phyloP scores from a whole-genome alignment of 2,329 filamentous ascomycete genomes.

The Leptographium lundbergii region DNA sequence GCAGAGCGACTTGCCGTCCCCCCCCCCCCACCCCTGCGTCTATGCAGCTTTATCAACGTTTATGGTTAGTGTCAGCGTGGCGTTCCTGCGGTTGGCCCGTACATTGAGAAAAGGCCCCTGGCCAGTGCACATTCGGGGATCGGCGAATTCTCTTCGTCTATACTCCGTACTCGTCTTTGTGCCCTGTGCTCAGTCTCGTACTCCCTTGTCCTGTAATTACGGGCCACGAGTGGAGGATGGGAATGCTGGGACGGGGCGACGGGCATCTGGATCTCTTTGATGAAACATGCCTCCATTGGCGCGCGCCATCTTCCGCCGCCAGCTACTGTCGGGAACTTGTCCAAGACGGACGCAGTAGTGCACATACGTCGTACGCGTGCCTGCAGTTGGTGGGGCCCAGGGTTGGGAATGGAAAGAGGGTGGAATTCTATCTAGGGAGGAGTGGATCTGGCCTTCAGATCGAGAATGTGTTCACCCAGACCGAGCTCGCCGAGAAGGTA shows the following conservation, averaged over 20 bases:
- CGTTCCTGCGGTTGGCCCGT: not conserved
- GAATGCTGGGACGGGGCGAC: not conserved
- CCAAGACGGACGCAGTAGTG: not conserved
- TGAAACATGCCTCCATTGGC: not conserved
- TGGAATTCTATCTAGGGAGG: not conserved
- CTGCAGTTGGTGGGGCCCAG: not conserved
- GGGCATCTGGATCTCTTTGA: not conserved
- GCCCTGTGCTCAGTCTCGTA: too few relatives aligned
- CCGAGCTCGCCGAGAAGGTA: not conserved
- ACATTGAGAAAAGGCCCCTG: not conserved
- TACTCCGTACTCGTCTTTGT: not conserved
- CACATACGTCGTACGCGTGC: not conserved
- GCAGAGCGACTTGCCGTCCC: not conserved
- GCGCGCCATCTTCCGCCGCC: not conserved
- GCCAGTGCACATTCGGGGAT: not conserved
- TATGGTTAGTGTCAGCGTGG: not conserved
- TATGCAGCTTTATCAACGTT: not conserved
- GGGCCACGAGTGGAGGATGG: too few relatives aligned
- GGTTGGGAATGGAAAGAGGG: not conserved
- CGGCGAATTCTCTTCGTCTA: not conserved
- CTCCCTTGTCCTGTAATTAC: too few relatives aligned
- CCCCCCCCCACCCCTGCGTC: not conserved
- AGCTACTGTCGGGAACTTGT: not conserved
- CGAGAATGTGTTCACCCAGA: not conserved
- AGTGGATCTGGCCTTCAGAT: not conserved